Percentiles rank a stretch among this genome's conserved stretches.
These are phyloP conservation scores for Dunaliella primolecta DNA, from an alignment of 139 green algal genomes.

Conservation along the genomic window DNA sequence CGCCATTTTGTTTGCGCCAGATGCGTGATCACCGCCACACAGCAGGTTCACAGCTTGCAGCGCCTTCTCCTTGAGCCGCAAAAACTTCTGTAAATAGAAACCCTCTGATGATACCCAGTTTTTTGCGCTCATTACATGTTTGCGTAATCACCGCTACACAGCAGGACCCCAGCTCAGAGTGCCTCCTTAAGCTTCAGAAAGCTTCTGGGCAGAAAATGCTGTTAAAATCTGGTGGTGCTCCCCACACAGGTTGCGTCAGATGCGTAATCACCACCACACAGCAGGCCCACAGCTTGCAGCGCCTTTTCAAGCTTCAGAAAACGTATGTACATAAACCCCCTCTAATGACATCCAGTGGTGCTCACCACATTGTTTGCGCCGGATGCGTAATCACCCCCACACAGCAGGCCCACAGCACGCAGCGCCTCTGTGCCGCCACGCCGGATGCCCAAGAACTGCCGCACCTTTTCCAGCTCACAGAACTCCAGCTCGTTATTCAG, in stretches of 20 bases:
- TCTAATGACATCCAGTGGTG: too few relatives aligned
- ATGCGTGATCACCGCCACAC: slow-evolving; percentile 42
- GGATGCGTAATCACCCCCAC: slow-evolving; percentile 42
- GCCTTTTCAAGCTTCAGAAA: too few relatives aligned
- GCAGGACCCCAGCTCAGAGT: too few relatives aligned
- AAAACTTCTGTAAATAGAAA: too few relatives aligned
- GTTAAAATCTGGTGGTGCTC: too few relatives aligned
- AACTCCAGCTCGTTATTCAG: background rate
- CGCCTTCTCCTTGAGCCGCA: too few relatives aligned
- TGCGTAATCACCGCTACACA: too few relatives aligned
- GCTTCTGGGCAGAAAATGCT: too few relatives aligned
- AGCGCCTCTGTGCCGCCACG: slow-evolving; percentile 20
- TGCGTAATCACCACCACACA: slow-evolving; percentile 47
- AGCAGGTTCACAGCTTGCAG: slow-evolving; percentile 31
- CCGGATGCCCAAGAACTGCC: background rate
- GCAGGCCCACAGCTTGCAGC: slow-evolving; percentile 25
- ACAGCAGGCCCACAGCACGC: slow-evolving; percentile 28
- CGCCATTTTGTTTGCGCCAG: slow-evolving; percentile 32
- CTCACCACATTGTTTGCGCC: slow-evolving; percentile 34
- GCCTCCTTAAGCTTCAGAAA: too few relatives aligned
- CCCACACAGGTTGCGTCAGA: slow-evolving; percentile 32
- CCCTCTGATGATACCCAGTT: too few relatives aligned
- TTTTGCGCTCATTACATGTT: too few relatives aligned
- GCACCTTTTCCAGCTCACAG: background rate
- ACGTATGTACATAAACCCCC: too few relatives aligned